Conservation (phyloP, 2,329 filamentous ascomycete species). For the Orbilia quercus region DNA sequence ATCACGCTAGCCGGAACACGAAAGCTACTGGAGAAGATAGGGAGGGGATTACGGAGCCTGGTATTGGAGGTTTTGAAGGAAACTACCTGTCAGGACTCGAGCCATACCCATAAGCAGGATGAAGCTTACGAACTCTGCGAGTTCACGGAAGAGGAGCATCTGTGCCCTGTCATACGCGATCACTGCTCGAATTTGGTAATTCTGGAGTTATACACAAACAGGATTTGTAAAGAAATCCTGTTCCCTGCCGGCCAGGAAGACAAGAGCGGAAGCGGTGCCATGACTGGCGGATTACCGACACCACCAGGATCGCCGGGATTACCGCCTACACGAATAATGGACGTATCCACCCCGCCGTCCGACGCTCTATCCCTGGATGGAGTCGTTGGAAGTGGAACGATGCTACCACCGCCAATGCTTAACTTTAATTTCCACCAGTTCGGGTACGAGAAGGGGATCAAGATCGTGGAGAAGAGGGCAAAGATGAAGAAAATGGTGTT, state of each 20-base stretch:
- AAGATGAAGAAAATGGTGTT: constrained; percentile 30
- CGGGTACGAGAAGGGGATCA: constrained; percentile 7
- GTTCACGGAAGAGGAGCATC: constrained; percentile 31
- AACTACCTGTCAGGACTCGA: background rate
- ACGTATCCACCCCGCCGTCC: constrained; percentile 28
- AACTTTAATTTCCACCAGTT: constrained; percentile 10
- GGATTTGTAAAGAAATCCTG: constrained; percentile 45
- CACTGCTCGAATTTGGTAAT: constrained; percentile 22
- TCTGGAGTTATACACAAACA: constrained; percentile 47
- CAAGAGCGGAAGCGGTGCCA: constrained; percentile 25
- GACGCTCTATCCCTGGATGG: background rate
- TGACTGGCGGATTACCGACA: constrained; percentile 48
- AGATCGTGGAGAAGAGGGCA: constrained; percentile 4
- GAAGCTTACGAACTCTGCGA: constrained; percentile 14
- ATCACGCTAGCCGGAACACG: constrained; percentile 32
- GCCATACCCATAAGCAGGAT: background rate
- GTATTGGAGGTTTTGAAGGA: constrained; percentile 29
- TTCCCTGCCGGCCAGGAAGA: background rate
- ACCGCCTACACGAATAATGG: constrained; percentile 21
- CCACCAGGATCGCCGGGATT: constrained; percentile 45
- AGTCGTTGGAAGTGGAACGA: background rate
- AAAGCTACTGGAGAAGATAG: constrained; percentile 16
- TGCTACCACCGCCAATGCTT: constrained; percentile 36
- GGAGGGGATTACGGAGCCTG: constrained; percentile 13
- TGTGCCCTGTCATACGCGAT: constrained; percentile 40